A percentile compares a stretch with the other conserved stretches of the same genome.
phyloP scores from a whole-genome alignment of 352 stramenopile genomes.

The Phytophthora capsici region DNA sequence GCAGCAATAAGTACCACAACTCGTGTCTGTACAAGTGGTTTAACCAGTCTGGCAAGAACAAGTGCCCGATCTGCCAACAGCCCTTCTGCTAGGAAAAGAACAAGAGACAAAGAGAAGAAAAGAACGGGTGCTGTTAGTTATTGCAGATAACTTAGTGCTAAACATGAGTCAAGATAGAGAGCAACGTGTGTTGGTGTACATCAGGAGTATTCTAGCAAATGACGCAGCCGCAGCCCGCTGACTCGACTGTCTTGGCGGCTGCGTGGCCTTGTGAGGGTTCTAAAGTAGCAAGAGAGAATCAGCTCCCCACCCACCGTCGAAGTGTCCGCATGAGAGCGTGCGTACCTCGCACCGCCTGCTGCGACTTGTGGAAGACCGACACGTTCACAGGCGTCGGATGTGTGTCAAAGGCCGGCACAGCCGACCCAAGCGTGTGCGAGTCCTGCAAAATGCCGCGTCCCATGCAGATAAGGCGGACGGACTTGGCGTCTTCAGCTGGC shows the following conservation, averaged over 20 bases:
- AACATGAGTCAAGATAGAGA: slow-evolving; percentile 38
- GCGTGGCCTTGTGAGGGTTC: slow-evolving; percentile 29
- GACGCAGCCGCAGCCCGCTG: slow-evolving; percentile 67
- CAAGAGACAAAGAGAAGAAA: background rate
- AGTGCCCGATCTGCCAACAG: slow-evolving; percentile 93
- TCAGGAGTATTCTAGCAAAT: slow-evolving; percentile 43
- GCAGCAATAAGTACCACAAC: slow-evolving; percentile 94
- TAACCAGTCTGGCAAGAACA: slow-evolving; percentile 94
- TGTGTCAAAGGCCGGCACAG: slow-evolving; percentile 92
- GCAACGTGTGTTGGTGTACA: slow-evolving; percentile 19
- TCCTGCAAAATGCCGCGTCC: slow-evolving; percentile 93
- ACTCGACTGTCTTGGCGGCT: slow-evolving; percentile 48
- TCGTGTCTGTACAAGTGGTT: slow-evolving; percentile 95
- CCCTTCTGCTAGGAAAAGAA: slow-evolving; percentile 66
- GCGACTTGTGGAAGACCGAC: slow-evolving; percentile 67
- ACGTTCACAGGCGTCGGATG: slow-evolving; percentile 97
- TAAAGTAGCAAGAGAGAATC: slow-evolving; percentile 19
- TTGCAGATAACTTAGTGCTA: slow-evolving; percentile 45
- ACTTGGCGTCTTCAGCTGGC: slow-evolving; percentile 56
- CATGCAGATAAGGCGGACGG: slow-evolving; percentile 95
- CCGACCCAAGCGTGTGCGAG: slow-evolving; percentile 80
- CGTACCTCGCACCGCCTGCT: slow-evolving; percentile 41
- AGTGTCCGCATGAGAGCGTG: slow-evolving; percentile 8
- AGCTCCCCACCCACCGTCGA: slow-evolving; percentile 4
- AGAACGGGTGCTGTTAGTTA: slow-evolving; percentile 20